These are phyloP conservation scores for Aspergillus sp. DNA, from an alignment of 2,329 filamentous ascomycete species.

Conservation along the genomic window DNA sequence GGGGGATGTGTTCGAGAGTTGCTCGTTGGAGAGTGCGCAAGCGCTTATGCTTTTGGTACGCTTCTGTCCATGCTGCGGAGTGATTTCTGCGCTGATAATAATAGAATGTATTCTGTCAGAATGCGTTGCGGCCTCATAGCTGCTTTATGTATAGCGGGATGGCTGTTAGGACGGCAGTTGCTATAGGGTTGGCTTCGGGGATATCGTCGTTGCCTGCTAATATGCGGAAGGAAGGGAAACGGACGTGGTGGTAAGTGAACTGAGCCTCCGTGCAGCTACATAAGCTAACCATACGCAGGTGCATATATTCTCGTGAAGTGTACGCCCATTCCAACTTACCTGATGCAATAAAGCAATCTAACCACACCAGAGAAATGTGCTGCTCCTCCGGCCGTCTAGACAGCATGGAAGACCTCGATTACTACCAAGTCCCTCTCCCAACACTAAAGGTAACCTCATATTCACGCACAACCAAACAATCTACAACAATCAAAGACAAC, in stretches of 20 bases:
- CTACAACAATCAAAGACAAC: slow-evolving; percentile 4
- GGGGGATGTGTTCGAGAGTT: slow-evolving; percentile 24
- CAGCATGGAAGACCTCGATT: slow-evolving; percentile 21
- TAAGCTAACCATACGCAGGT: slow-evolving; percentile 7
- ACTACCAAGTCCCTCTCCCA: slow-evolving; percentile 18
- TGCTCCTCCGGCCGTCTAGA: slow-evolving; percentile 23
- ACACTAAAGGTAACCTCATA: slow-evolving; percentile 9
- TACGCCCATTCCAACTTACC: neutral
- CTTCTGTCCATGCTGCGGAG: neutral
- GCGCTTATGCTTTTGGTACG: slow-evolving; percentile 19
- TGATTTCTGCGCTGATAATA: neutral
- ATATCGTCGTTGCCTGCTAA: slow-evolving; percentile 13
- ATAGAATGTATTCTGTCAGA: slow-evolving; percentile 24
- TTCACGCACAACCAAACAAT: neutral
- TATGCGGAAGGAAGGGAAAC: slow-evolving; percentile 12
- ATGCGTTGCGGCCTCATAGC: slow-evolving; percentile 28
- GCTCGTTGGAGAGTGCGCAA: slow-evolving; percentile 20
- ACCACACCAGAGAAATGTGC: slow-evolving; percentile 22
- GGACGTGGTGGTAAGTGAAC: slow-evolving; percentile 20
- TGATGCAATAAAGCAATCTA: neutral
- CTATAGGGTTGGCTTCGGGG: slow-evolving; percentile 25
- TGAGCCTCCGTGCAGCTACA: neutral
- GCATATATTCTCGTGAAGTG: slow-evolving; percentile 17
- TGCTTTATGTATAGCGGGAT: slow-evolving; percentile 32
- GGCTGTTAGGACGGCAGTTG: slow-evolving; percentile 27